Evolutionary conservation across 2,329 filamentous ascomycete species (phyloP).

Genomic region (Xylariomycetidae sp.): DNA sequence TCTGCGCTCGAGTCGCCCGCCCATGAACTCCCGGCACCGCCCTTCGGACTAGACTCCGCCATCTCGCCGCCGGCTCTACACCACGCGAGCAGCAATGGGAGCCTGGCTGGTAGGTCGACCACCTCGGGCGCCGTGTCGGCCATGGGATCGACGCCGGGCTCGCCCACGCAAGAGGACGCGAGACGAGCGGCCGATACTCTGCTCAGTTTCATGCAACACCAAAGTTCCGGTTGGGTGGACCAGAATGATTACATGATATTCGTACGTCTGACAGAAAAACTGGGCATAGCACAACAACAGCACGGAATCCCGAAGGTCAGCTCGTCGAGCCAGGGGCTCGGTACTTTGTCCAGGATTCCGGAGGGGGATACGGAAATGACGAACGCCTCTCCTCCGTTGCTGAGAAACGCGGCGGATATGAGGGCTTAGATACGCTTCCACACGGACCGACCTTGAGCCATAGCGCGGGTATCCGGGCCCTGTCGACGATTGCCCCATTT

Average conservation of each 20-base stretch:
- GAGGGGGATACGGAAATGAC: conserved; percentile 50
- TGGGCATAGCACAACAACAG: conserved; percentile 52
- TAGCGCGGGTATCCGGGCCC: no score
- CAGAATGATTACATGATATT: conserved; percentile 72
- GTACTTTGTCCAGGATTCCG: conserved; percentile 48
- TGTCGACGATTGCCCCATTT: no score
- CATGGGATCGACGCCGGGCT: conserved; percentile 53
- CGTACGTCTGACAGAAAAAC: conserved; percentile 77
- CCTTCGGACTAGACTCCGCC: conserved; percentile 38
- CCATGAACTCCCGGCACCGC: conserved; percentile 34
- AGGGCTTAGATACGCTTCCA: no score
- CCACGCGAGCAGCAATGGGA: conserved; percentile 46
- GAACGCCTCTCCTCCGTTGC: conserved; percentile 26
- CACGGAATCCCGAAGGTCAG: conserved; percentile 24
- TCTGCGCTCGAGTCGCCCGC: conserved; percentile 48
- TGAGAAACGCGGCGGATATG: conserved; percentile 30
- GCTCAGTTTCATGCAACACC: conserved; percentile 72
- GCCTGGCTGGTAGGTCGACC: conserved; percentile 34
- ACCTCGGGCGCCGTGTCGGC: conserved; percentile 28
- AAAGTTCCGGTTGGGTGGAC: conserved; percentile 60
- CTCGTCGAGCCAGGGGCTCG: conserved; percentile 31
- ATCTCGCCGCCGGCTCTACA: conserved; percentile 41
- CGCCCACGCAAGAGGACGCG: conserved; percentile 80
- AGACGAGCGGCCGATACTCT: conserved; percentile 75
- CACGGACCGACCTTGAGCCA: no score